These are phyloP conservation scores for Sisymbrium altissimum DNA, from an alignment of 345 rosid genomes.

Conservation along the genomic window DNA sequence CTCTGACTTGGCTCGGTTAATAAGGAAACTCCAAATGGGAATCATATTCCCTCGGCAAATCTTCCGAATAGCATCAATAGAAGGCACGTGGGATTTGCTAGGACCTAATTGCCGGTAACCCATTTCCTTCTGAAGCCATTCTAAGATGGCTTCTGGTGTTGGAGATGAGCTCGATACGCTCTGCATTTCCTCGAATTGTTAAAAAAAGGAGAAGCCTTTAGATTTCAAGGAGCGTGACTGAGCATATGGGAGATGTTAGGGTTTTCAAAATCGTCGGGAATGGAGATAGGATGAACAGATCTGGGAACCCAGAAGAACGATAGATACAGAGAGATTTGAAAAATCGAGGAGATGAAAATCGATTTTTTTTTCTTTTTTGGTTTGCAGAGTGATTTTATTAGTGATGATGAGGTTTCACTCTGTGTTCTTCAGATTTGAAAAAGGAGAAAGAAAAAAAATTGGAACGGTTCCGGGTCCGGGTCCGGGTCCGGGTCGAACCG, in stretches of 20 bases:
- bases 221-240: neutral
- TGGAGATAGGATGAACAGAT: neutral
- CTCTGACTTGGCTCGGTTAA: conserved; percentile 71
- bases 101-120: conserved; percentile 69
- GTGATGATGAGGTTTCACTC: neutral
- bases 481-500: conserved; percentile 2
- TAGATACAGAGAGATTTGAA: neutral
- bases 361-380: neutral
- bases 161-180: conserved; percentile 40
- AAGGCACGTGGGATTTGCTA: conserved; percentile 55
- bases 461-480: conserved; percentile 3
- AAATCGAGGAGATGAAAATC: neutral
- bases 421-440: conserved; percentile 3
- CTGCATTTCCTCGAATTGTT: conserved; percentile 31
- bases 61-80: conserved; percentile 58
- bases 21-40: conserved; percentile 62
- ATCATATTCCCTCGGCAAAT: conserved; percentile 84
- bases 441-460: no score
- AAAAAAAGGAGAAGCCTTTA: neutral
- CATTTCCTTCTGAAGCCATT: conserved; percentile 90
- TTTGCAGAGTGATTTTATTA: neutral
- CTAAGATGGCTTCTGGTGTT: conserved; percentile 70
- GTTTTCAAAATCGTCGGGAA: neutral
- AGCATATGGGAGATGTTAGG: neutral
- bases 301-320: neutral